Evolutionary conservation across 2,329 filamentous ascomycete genomes (phyloP).

Genomic region (Colletotrichum kahawae): DNA sequence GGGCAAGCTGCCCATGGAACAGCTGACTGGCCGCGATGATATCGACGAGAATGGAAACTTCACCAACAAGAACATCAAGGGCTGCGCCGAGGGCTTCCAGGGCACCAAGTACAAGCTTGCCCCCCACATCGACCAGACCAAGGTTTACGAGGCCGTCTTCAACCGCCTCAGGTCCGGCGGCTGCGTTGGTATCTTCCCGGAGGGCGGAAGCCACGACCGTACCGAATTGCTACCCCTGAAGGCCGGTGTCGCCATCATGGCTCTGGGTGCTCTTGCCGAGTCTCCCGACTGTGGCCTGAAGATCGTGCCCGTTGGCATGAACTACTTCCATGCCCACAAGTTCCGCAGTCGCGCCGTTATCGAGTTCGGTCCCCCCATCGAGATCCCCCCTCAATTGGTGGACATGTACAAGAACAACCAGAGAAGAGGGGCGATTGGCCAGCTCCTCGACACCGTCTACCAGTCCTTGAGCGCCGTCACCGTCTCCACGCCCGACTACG

Average conservation of each 20-base stretch:
- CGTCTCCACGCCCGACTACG: conserved; percentile 90
- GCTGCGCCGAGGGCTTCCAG: conserved; percentile 65
- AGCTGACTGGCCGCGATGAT: conserved; percentile 82
- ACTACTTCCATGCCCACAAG: conserved; percentile 99
- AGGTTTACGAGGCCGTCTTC: conserved; percentile 94
- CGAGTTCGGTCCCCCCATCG: conserved; percentile 90
- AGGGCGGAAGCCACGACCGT: conserved; percentile 94
- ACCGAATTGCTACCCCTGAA: conserved; percentile 91
- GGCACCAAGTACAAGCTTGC: conserved; percentile 87
- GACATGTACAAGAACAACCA: conserved; percentile 84
- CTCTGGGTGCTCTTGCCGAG: conserved; percentile 84
- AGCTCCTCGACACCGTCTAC: conserved; percentile 85
- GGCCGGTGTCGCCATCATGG: conserved; percentile 98
- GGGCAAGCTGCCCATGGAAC: conserved; percentile 73
- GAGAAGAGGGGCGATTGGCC: conserved; percentile 84
- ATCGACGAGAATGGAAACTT: conserved; percentile 71
- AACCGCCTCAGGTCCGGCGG: conserved; percentile 80
- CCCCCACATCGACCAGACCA: conserved; percentile 91
- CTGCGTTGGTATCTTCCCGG: conserved; percentile 95
- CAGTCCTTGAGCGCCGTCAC: conserved; percentile 86
- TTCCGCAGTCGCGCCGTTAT: conserved; percentile 95
- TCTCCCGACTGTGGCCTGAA: conserved; percentile 87
- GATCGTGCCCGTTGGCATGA: conserved; percentile 98
- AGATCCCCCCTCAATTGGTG: conserved; percentile 82
- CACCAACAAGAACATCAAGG: conserved; percentile 57